Base-by-base conservation (phyloP, 805 yeast species). In the Kuraishia capsulata region DNA sequence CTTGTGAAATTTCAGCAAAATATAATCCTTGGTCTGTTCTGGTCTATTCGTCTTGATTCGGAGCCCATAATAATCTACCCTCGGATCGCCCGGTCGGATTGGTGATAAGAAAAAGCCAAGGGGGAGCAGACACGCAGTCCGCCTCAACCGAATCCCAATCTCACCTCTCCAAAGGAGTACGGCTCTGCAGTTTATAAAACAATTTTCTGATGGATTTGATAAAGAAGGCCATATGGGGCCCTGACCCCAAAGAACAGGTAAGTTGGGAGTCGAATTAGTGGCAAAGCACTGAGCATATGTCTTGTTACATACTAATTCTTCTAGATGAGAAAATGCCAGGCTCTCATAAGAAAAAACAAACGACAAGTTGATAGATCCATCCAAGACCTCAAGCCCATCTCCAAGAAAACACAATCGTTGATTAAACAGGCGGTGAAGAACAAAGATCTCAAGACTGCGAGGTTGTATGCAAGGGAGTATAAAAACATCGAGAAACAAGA, bases 161-260 rank as follows among this genome's bases (percentile, higher is more conserved):
- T n/a, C n/a, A n/a, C n/a, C n/a, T n/a, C n/a, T n/a, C n/a, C n/a
- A n/a, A n/a, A n/a, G n/a, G n/a, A n/a, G n/a, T n/a, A n/a, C n/a
- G n/a, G n/a, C n/a, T n/a, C n/a, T n/a, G n/a, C n/a, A n/a, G n/a
- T n/a, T n/a, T n/a, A n/a, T n/a, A n/a, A n/a, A n/a, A n/a, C n/a
- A n/a, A n/a, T n/a, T n/a, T n/a, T n/a, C n/a, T n/a, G 10, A 90
- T 90, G 97, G 87, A 90, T 54, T 81, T 69, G 56, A 57, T 90
- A 25, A 89, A 86, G 62, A 79, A 81, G 54, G 84, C 89, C 3
- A 80, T 90, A 29, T 90, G 94, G 82, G 98, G 98, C 0, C 97
- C 97, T 0, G 96, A 89, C 54, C 96, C 97, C 31, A 81, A 81
- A 52, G 97, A 86, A 51, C 95, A 82, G 51, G 79, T 70, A 57